These are phyloP conservation scores for Sequoia sempervirens DNA, from an alignment of 75 land plant species.

Conservation along the genomic window DNA sequence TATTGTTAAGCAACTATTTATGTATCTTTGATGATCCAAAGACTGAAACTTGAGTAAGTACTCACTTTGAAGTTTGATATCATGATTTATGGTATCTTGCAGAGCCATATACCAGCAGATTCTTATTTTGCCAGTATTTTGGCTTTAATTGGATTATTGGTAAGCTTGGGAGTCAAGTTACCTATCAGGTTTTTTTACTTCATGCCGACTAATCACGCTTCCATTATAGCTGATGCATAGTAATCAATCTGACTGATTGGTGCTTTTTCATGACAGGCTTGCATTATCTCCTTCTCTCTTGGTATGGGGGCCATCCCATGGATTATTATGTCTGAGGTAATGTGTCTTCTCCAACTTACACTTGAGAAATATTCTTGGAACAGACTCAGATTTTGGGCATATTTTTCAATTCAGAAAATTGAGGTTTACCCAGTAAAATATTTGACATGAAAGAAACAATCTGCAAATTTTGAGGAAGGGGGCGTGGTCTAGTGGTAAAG, in stretches of 20 bases:
- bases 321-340: conserved; percentile 50
- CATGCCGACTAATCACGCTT: neutral
- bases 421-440: neutral
- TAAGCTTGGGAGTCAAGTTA: neutral
- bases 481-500: neutral
- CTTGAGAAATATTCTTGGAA: neutral
- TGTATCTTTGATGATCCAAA: neutral
- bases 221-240: neutral
- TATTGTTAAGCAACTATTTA: neutral
- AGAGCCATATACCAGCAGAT: neutral
- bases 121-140: conserved; percentile 2
- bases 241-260: neutral
- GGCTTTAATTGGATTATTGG: neutral
- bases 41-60: neutral
- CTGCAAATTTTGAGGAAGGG: neutral
- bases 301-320: conserved; percentile 49
- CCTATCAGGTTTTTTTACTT: neutral
- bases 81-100: neutral
- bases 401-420: neutral
- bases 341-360: neutral
- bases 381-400: neutral
- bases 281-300: conserved; percentile 29
- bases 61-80: neutral
- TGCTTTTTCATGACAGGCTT: conserved; percentile 19
- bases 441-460: neutral